Conservation (phyloP, 2,329 filamentous ascomycete genomes). For the Aspergillaceae sp. region DNA sequence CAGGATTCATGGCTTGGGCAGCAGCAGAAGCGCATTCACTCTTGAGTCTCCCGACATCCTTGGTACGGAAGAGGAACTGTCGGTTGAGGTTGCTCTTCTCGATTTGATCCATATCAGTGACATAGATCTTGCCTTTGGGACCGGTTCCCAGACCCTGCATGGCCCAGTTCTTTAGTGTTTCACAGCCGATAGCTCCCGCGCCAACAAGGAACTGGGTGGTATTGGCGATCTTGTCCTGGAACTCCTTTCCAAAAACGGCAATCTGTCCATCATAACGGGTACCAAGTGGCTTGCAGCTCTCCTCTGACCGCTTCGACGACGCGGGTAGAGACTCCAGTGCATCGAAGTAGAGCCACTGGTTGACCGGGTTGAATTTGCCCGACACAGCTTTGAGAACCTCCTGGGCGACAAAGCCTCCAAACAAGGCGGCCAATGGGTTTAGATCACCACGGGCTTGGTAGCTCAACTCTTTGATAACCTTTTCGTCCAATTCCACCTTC, state of each 20-base stretch:
- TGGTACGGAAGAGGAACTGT: conserved; percentile 88
- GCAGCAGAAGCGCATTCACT: conserved; percentile 85
- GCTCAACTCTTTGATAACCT: conserved; percentile 83
- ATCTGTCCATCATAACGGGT: conserved; percentile 95
- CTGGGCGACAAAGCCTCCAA: conserved; percentile 86
- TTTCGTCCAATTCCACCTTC: conserved; percentile 79
- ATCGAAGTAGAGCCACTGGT: conserved; percentile 96
- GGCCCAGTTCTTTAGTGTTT: conserved; percentile 99
- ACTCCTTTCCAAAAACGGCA: conserved; percentile 87
- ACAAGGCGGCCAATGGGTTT: conserved; percentile 86
- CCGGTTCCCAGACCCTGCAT: conserved; percentile 94
- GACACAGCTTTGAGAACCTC: conserved; percentile 95
- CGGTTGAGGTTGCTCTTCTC: conserved; percentile 98
- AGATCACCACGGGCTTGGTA: conserved; percentile 91
- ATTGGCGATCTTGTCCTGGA: conserved; percentile 87
- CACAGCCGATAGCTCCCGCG: conserved; percentile 92
- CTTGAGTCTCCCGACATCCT: conserved; percentile 93
- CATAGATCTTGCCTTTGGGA: conserved; percentile 76
- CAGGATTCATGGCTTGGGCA: conserved; percentile 93
- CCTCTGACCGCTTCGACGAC: conserved; percentile 65
- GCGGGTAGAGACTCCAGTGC: conserved; percentile 89
- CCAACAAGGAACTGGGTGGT: conserved; percentile 90
- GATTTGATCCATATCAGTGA: conserved; percentile 97
- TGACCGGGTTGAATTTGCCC: conserved; percentile 92
- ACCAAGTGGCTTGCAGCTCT: conserved; percentile 75